A percentile compares a stretch with the other conserved stretches of the same genome.
phyloP scores from a whole-genome alignment of 2,329 filamentous ascomycete genomes.

The Elsinoe ampelina region DNA sequence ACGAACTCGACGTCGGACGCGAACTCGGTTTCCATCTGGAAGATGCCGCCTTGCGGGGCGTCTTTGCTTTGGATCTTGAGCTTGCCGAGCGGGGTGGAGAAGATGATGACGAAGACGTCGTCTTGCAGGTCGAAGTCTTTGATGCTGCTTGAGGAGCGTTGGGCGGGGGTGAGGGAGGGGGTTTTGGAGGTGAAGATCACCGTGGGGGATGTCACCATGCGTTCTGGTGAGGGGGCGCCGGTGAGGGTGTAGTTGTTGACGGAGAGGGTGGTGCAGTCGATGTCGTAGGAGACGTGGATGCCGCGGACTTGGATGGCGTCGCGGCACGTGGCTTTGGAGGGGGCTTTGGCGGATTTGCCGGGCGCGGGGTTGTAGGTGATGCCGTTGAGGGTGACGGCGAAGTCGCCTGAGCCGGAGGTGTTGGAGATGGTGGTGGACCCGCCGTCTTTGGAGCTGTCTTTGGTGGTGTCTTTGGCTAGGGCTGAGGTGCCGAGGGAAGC shows the following conservation, averaged over 20 bases:
- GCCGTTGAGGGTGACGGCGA: slow-evolving; percentile 6
- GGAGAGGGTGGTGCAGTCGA: slow-evolving; percentile 3
- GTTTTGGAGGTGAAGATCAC: slow-evolving; percentile 7
- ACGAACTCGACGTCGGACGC: slow-evolving; percentile 1
- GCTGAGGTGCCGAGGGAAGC: not conserved
- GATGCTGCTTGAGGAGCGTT: not conserved
- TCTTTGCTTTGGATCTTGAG: slow-evolving; percentile 8
- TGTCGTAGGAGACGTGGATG: slow-evolving; percentile 6
- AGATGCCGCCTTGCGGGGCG: slow-evolving; percentile 5
- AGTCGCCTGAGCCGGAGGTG: not conserved
- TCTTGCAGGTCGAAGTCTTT: slow-evolving; percentile 8
- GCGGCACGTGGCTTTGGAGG: not conserved
- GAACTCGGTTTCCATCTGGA: slow-evolving; percentile 11
- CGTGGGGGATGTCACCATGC: slow-evolving; percentile 1
- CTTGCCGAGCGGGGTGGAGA: not conserved
- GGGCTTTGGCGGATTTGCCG: not conserved
- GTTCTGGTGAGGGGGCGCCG: not conserved
- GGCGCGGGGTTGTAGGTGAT: not conserved
- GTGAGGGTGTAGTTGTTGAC: not conserved
- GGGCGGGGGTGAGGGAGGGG: not conserved
- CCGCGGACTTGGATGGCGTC: slow-evolving; percentile 1
- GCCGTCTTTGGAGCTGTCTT: not conserved
- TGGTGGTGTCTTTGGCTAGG: not conserved
- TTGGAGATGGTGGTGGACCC: not conserved
- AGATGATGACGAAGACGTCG: slow-evolving; percentile 10